A percentile compares a stretch with the other conserved stretches of the same genome.
Evolutionary conservation across 129 eudicot species (phyloP).

Genomic region (Ambrosia trifida): DNA sequence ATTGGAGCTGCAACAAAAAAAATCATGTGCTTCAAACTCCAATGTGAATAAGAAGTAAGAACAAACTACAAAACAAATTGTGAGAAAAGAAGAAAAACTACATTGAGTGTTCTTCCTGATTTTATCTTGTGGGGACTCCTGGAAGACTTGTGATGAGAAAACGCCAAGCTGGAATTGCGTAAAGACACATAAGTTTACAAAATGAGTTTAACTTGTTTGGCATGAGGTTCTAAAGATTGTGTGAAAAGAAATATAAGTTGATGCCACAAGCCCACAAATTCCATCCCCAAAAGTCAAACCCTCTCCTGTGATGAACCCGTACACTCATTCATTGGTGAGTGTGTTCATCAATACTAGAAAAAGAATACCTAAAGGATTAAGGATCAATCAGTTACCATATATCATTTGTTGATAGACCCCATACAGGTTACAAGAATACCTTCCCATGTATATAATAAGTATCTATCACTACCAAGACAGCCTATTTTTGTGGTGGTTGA

Average conservation of each 20-base stretch:
- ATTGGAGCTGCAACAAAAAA: conserved; percentile 70
- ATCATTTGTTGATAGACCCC: background rate
- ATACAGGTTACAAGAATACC: background rate
- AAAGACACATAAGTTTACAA: conserved; percentile 1
- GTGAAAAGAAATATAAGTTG: background rate
- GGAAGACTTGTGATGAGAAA: conserved; percentile 97
- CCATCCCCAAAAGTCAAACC: background rate
- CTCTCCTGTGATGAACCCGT: background rate
- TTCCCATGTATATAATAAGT: background rate
- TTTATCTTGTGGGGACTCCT: conserved; percentile 93
- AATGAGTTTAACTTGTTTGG: background rate
- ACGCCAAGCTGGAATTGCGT: conserved; percentile 69
- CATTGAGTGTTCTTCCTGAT: conserved; percentile 83
- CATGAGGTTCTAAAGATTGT: background rate
- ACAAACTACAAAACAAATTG: background rate
- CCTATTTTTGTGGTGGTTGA: background rate
- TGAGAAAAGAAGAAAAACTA: conserved; percentile 30
- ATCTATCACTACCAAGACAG: background rate
- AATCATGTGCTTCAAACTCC: background rate
- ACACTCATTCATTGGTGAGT: background rate
- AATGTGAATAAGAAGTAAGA: conserved; percentile 4
- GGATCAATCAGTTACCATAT: background rate
- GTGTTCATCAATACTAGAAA: background rate
- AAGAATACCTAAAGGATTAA: background rate
- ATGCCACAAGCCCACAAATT: background rate